Evolutionary conservation across 768 basidiomycete genomes (phyloP).

Genomic region (Mycena leptocephala): DNA sequence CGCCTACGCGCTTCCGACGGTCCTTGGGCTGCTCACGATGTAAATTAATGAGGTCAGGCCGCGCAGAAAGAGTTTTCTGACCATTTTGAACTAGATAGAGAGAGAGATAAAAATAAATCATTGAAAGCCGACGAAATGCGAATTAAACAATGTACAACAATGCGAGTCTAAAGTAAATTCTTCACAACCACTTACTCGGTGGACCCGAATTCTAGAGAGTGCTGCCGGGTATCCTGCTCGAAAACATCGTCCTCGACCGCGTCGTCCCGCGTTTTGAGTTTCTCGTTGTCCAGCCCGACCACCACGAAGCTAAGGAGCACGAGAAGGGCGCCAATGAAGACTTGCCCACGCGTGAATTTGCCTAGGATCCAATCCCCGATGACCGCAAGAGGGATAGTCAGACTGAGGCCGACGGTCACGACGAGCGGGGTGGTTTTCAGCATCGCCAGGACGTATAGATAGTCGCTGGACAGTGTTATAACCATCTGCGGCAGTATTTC

Average conservation of each 20-base stretch:
- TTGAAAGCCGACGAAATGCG: not conserved
- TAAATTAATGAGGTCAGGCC: slow-evolving; percentile 4
- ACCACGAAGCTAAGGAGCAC: slow-evolving; percentile 86
- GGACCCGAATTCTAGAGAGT: slow-evolving; percentile 15
- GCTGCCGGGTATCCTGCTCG: slow-evolving; percentile 2
- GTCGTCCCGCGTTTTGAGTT: slow-evolving; percentile 43
- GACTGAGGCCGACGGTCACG: slow-evolving; percentile 92
- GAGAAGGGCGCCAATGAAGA: slow-evolving; percentile 81
- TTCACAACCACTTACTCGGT: slow-evolving; percentile 16
- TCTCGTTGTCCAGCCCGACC: slow-evolving; percentile 71
- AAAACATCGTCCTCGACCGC: slow-evolving; percentile 3
- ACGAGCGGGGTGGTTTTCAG: slow-evolving; percentile 96
- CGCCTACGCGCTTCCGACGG: slow-evolving; percentile 59
- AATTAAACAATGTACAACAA: slow-evolving; percentile 19
- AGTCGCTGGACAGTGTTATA: slow-evolving; percentile 90
- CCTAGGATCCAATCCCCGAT: slow-evolving; percentile 83
- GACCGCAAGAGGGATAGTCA: slow-evolving; percentile 95
- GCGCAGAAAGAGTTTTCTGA: slow-evolving; percentile 18
- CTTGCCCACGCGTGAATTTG: slow-evolving; percentile 70
- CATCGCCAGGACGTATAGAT: slow-evolving; percentile 91
- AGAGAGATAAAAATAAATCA: not conserved
- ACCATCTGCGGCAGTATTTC: slow-evolving; percentile 70
- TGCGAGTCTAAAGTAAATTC: not conserved
- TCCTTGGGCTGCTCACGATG: slow-evolving; percentile 53
- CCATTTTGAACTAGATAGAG: slow-evolving; percentile 36